phyloP scores from a whole-genome alignment of 2,329 filamentous ascomycete genomes.

The Phaeophleospora eucalypticola region DNA sequence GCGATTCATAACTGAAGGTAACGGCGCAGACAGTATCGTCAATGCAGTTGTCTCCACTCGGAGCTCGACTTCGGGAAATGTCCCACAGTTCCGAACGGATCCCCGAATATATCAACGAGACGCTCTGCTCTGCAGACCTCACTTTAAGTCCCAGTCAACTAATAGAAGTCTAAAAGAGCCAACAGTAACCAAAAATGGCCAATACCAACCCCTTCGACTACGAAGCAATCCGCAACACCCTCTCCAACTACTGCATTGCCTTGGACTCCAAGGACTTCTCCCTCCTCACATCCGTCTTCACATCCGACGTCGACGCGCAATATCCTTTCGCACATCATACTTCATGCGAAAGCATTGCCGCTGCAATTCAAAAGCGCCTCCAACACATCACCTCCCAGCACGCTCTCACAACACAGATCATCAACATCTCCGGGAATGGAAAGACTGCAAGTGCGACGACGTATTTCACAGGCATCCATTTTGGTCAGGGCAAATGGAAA shows the following conservation, averaged over 20 bases:
- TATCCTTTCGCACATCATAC: constrained; percentile 33
- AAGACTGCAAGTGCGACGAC: constrained; percentile 36
- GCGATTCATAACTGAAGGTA: too few relatives aligned
- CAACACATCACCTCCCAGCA: constrained; percentile 41
- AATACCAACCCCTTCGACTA: constrained; percentile 27
- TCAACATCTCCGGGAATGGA: constrained; percentile 31
- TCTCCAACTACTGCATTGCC: constrained; percentile 43
- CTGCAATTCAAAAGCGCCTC: constrained; percentile 13
- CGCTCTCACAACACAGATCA: constrained; percentile 41
- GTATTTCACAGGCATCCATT: constrained; percentile 42
- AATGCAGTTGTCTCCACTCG: too few relatives aligned
- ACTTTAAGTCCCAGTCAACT: background rate
- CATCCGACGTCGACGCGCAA: constrained; percentile 36
- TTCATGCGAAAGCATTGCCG: background rate
- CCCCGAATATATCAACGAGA: too few relatives aligned
- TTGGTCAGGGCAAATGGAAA: constrained; percentile 41
- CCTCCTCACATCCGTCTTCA: constrained; percentile 39
- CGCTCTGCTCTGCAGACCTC: too few relatives aligned
- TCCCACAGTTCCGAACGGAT: too few relatives aligned
- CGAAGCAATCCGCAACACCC: constrained; percentile 41
- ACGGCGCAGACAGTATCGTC: too few relatives aligned
- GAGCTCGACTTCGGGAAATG: too few relatives aligned
- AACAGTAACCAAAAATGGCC: background rate
- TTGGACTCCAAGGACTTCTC: constrained; percentile 41
- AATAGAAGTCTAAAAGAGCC: too few relatives aligned